These are phyloP conservation scores for Penicillium subrubescens DNA, from an alignment of 495 filamentous ascomycete species.

Conservation along the genomic window DNA sequence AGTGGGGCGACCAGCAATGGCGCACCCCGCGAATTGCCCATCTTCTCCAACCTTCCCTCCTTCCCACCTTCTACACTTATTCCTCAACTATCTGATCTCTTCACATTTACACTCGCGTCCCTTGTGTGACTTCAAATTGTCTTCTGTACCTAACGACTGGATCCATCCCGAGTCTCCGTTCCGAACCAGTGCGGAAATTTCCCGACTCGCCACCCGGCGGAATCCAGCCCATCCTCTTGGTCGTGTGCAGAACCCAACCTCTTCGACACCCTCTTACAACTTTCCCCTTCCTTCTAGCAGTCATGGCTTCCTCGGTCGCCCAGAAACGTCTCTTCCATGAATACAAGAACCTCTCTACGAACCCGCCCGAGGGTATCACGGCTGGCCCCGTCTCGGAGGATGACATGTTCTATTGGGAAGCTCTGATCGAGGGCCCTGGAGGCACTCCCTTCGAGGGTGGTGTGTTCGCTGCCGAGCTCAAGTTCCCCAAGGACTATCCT, in stretches of 20 bases:
- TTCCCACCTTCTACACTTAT: background rate
- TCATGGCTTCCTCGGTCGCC: slow-evolving; percentile 54
- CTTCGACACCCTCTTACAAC: background rate
- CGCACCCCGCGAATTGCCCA: slow-evolving; percentile 11
- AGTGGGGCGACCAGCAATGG: slow-evolving; percentile 16
- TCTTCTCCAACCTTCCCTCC: background rate
- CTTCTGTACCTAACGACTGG: background rate
- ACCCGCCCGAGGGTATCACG: slow-evolving; percentile 90
- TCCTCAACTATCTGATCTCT: background rate
- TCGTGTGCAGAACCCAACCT: slow-evolving; percentile 4
- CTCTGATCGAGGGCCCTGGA: slow-evolving; percentile 90
- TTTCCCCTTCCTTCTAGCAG: background rate
- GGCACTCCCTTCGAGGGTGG: slow-evolving; percentile 96
- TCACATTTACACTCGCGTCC: too few relatives aligned
- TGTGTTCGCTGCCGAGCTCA: slow-evolving; percentile 89
- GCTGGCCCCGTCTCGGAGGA: slow-evolving; percentile 93
- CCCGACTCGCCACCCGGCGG: slow-evolving; percentile 11
- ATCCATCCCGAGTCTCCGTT: background rate
- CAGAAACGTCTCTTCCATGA: slow-evolving; percentile 96
- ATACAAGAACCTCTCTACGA: slow-evolving; percentile 83
- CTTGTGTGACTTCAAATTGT: background rate
- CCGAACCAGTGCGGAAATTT: slow-evolving; percentile 2
- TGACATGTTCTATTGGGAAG: slow-evolving; percentile 96
- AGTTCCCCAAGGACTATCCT: slow-evolving; percentile 96
- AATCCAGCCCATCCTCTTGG: slow-evolving; percentile 4